A percentile compares a stretch with the other conserved stretches of the same genome.
Evolutionary conservation across 371 early-diverging fungal genomes (phyloP).

Genomic region (Apophysomyces sp.): DNA sequence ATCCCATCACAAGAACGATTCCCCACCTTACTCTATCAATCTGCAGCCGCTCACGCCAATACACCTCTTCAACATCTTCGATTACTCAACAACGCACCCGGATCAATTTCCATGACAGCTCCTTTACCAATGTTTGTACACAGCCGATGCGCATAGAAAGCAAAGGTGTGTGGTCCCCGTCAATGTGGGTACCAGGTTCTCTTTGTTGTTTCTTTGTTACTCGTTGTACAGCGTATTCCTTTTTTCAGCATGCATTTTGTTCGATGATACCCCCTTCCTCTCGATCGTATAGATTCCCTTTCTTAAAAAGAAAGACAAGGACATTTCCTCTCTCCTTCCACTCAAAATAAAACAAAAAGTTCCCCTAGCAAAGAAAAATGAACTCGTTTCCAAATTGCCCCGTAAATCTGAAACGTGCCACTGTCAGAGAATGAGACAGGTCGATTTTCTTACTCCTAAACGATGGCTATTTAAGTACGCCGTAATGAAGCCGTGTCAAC

Average conservation of each 20-base stretch:
- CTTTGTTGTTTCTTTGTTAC: neutral
- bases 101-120: constrained; percentile 14
- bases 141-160: constrained; percentile 2
- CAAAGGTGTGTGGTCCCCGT: neutral
- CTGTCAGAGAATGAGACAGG: neutral
- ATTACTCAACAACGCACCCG: constrained; percentile 23
- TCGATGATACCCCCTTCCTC: neutral
- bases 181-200: neutral
- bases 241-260: constrained; percentile 1
- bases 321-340: neutral
- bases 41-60: constrained; percentile 17
- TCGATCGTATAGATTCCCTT: neutral
- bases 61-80: constrained; percentile 22
- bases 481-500: neutral
- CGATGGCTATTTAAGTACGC: neutral
- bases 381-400: neutral
- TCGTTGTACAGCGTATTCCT: neutral
- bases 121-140: constrained; percentile 9
- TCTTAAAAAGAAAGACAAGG: neutral
- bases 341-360: neutral
- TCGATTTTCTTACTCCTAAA: neutral
- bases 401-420: neutral
- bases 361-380: neutral
- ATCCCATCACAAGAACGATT: constrained; percentile 16
- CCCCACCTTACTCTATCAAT: constrained; percentile 16